These are phyloP conservation scores for Helichrysum umbraculigerum DNA, from an alignment of 129 eudicot species.

Conservation along the genomic window DNA sequence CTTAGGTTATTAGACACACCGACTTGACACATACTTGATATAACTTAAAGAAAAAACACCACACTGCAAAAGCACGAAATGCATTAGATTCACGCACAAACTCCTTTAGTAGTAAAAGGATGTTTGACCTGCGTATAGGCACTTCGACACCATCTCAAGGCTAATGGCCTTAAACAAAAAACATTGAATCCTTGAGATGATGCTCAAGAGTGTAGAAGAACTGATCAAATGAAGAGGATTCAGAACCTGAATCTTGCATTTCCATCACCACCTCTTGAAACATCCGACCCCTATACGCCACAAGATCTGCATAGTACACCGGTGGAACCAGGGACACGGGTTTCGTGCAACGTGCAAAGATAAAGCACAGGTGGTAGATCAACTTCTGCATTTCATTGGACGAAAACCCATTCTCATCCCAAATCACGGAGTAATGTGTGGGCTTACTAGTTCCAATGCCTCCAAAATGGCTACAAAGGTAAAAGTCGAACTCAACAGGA, in stretches of 20 bases:
- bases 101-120: slow-evolving; percentile 48
- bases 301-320: slow-evolving; percentile 82
- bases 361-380: slow-evolving; percentile 61
- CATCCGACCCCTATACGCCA: slow-evolving; percentile 71
- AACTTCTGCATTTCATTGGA: slow-evolving; percentile 68
- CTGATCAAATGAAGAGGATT: slow-evolving; percentile 36
- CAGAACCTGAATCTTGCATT: slow-evolving; percentile 22
- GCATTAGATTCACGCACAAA: slow-evolving; percentile 96
- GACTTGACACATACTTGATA: slow-evolving; percentile 2
- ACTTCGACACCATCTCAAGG: slow-evolving; percentile 28
- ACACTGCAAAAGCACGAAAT: slow-evolving; percentile 24
- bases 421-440: slow-evolving; percentile 68
- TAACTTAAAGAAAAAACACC: neutral
- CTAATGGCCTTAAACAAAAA: slow-evolving; percentile 39
- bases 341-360: slow-evolving; percentile 74
- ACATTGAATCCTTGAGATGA: slow-evolving; percentile 55
- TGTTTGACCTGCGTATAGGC: slow-evolving; percentile 42
- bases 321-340: slow-evolving; percentile 85
- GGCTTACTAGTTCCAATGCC: slow-evolving; percentile 81
- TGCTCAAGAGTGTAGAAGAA: slow-evolving; percentile 43
- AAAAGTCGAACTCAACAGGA: slow-evolving; percentile 65
- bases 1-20: slow-evolving; percentile 20
- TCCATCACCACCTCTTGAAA: slow-evolving; percentile 57
- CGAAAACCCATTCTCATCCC: slow-evolving; percentile 55
- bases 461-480: slow-evolving; percentile 71